Conservation (phyloP, 2,329 filamentous ascomycete genomes). For the Coleophoma crateriformis region DNA sequence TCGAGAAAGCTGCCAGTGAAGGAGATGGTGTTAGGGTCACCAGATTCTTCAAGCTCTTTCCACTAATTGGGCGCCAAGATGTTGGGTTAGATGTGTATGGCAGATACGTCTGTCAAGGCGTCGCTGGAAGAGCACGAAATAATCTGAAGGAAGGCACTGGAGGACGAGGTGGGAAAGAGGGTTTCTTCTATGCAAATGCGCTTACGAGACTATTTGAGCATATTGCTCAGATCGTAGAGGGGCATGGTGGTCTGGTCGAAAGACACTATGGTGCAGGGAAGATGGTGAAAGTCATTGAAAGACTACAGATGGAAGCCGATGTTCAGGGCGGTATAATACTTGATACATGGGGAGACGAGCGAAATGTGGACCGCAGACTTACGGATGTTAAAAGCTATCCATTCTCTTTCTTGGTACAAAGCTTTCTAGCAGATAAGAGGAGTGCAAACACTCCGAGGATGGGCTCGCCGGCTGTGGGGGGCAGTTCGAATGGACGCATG, state of each 20-base stretch:
- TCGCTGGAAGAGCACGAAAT: slow-evolving; percentile 74
- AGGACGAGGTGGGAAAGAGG: slow-evolving; percentile 60
- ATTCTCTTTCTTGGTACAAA: slow-evolving; percentile 94
- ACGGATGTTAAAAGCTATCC: slow-evolving; percentile 97
- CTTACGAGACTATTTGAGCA: slow-evolving; percentile 94
- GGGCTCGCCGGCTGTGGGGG: slow-evolving; percentile 67
- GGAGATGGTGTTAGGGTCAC: slow-evolving; percentile 88
- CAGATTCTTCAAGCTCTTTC: slow-evolving; percentile 96
- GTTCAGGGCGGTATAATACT: slow-evolving; percentile 93
- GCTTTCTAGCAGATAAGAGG: slow-evolving; percentile 73
- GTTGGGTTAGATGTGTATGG: slow-evolving; percentile 94
- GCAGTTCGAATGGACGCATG: slow-evolving; percentile 43
- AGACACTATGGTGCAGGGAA: slow-evolving; percentile 88
- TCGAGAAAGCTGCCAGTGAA: slow-evolving; percentile 83
- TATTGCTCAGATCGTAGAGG: slow-evolving; percentile 93
- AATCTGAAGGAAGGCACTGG: slow-evolving; percentile 68
- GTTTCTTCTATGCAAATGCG: slow-evolving; percentile 86
- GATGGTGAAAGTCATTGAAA: slow-evolving; percentile 92
- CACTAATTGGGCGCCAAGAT: slow-evolving; percentile 82
- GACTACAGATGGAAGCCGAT: slow-evolving; percentile 89
- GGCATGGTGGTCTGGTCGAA: slow-evolving; percentile 85
- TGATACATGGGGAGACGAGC: slow-evolving; percentile 92
- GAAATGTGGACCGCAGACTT: slow-evolving; percentile 75
- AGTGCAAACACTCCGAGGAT: slow-evolving; percentile 60
- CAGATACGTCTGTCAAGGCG: slow-evolving; percentile 90